Evolutionary conservation across 2,329 filamentous ascomycete species (phyloP), one percentile per base, ranked within the genome.

Genomic region (Berkeleyomyces rouxiae): DNA sequence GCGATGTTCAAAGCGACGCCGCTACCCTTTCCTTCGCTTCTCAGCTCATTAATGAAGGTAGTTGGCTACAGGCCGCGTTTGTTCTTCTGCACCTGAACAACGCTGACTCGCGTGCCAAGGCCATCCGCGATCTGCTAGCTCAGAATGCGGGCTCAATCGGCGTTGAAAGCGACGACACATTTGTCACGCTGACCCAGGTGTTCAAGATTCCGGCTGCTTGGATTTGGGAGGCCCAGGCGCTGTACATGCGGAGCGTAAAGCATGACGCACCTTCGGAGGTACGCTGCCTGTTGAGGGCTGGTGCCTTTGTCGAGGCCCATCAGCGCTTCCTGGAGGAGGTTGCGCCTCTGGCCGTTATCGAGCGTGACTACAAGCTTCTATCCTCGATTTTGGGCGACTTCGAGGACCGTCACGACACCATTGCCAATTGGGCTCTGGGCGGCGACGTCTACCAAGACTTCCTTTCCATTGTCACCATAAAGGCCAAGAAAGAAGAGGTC

Each of bases 201-300:
- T 81, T 91, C 61, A 81, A 82, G 66, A 82, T 97, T 49, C 90
- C 92, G 0, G 73, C 79, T 1, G 72, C 80, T 3, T 95, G 92
- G 90, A 79, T 97, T 59, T 95, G 88, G 83, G 83, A 89, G 65
- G 89, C 93, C 16, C 88, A 91, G 70, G 91, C 91, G 10, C 78
- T 92, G 11, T 86, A 87, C 72, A 90, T 90, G 73, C 86, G 88
- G 65, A 84, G 85, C 64, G 82, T 84, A 57, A 82, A 81, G 69
- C 82, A 84, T 66, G 83, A 91, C 70, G 79, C 86, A 9, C 79
- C 78, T 55, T 77, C 78, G 4, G 89, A 96, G 72, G 87, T 92
- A 7, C 80, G 86, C 62, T 93, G 85, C 69, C 83, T 99, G 10
- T 80, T 97, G 64, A 83, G 84, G 58, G 92, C 90, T 1, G 80